Evolutionary conservation across 192 early-diverging fungal genomes (phyloP), one percentile per base, ranked within the genome.

Genomic region (Glomus cerebriforme): DNA sequence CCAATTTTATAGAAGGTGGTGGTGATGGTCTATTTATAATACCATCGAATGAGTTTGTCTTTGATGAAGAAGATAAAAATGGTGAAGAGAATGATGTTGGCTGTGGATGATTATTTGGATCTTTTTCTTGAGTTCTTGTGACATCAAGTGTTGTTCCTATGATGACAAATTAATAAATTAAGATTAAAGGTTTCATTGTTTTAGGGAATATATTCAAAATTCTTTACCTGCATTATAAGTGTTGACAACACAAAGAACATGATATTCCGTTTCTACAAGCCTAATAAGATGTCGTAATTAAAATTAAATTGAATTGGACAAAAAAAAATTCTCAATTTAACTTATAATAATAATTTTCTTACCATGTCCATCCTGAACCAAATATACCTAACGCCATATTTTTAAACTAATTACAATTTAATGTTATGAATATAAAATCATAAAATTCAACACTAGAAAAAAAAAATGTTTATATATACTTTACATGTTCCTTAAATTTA

Each of bases 341-440:
- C 31, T 13, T 17, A 27, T 31, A 31, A 7, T 64, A 26, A 64
- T 12, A 17, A 17, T 34, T 75, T n/a, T 81, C 82, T 54, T 80
- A 66, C 84, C 84, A 85, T n/a, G 84, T 85, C 84, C 84, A 85
- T 79, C 84, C 84, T 6, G 82, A 85, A 49, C 84, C 84, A 70
- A 85, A 85, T 68, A 85, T 39, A 59, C 80, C 84, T 31, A 85
- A 71, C 3, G 84, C 84, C 45, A 78, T 83, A 70, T 69, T 79
- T 19, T 75, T 81, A 73, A 85, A 85, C 77, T 85, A 45, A 45
- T 85, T 76, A 81, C 78, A n/a, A 80, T 67, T 49, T 78, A 77
- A 24, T n/a, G n/a, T n/a, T n/a, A 77, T 65, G 34, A 74, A 78
- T 43, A 79, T 81, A 77, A 82, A 82, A 19, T 74, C 79, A 13